A percentile compares a stretch with the other conserved stretches of the same genome.
phyloP scores from a whole-genome alignment of 805 yeast species.

The Ogataea ganodermae region DNA sequence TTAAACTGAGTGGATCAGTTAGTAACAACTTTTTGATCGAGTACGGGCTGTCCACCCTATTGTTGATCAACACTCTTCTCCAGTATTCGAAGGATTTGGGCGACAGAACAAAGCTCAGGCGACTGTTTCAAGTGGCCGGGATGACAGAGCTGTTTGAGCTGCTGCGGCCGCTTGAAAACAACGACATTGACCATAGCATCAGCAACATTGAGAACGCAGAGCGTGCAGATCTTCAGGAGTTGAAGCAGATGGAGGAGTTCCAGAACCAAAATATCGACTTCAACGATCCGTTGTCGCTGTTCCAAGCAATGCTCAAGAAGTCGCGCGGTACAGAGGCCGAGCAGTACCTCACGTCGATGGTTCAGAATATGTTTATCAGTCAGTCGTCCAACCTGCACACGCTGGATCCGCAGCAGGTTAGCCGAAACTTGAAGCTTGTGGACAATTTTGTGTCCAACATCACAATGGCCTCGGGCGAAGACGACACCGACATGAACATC shows the following conservation, averaged over 20 bases:
- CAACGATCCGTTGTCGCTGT: constrained; percentile 71
- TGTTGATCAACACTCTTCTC: constrained; percentile 50
- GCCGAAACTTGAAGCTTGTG: constrained; percentile 55
- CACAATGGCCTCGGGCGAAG: constrained; percentile 52
- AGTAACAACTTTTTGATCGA: constrained; percentile 63
- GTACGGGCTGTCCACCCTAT: constrained; percentile 52
- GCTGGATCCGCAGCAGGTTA: constrained; percentile 42
- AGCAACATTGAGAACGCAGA: constrained; percentile 41
- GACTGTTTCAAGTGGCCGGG: constrained; percentile 46
- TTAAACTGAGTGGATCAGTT: constrained; percentile 53
- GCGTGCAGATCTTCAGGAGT: constrained; percentile 44
- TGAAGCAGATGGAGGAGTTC: constrained; percentile 40
- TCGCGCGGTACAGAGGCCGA: constrained; percentile 62
- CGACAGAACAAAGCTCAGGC: constrained; percentile 49
- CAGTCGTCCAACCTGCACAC: constrained; percentile 50
- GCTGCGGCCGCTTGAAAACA: constrained; percentile 43
- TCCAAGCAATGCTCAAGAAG: constrained; percentile 57
- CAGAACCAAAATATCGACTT: constrained; percentile 52
- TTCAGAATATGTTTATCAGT: constrained; percentile 63
- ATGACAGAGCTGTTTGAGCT: constrained; percentile 38
- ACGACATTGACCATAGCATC: constrained; percentile 45
- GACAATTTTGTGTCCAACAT: constrained; percentile 58
- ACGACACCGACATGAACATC: constrained; percentile 69
- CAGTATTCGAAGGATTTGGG: constrained; percentile 39
- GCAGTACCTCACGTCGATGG: constrained; percentile 57